Evolutionary conservation across 768 basidiomycete genomes (phyloP).

Genomic region (Suillus alpinus): DNA sequence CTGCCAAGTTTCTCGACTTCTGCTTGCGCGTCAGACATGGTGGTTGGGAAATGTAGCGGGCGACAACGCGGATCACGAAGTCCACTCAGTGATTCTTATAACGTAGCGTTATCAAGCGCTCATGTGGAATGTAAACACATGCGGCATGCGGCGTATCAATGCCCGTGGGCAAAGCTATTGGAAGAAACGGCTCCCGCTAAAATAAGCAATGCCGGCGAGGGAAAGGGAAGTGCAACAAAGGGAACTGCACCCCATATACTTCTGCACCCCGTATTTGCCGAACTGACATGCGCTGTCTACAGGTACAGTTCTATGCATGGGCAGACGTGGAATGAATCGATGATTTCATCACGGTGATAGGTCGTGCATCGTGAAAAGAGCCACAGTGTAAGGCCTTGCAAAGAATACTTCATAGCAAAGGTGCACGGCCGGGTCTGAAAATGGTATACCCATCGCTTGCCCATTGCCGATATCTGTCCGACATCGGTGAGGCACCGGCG

Average conservation of each 20-base stretch:
- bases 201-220: slow-evolving; percentile 45
- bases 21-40: slow-evolving; percentile 20
- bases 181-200: background rate
- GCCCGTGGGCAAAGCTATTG: slow-evolving; percentile 67
- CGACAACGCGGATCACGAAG: background rate
- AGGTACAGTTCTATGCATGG: background rate
- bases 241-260: background rate
- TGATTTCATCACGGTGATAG: background rate
- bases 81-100: background rate
- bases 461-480: background rate
- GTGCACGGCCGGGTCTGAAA: background rate
- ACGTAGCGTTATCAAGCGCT: slow-evolving; percentile 1
- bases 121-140: background rate
- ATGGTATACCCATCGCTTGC: background rate
- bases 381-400: background rate
- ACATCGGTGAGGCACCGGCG: background rate
- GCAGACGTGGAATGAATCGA: background rate
- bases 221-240: slow-evolving; percentile 34
- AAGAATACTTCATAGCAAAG: background rate
- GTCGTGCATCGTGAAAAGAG: background rate
- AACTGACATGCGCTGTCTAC: background rate
- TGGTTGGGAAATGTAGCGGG: background rate
- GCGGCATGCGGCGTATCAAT: slow-evolving; percentile 73
- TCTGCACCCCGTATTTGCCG: background rate
- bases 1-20: slow-evolving; percentile 21